Evolutionary conservation across 1,284 basidiomycete genomes (phyloP).

Genomic region (Rhodotorula sp.): DNA sequence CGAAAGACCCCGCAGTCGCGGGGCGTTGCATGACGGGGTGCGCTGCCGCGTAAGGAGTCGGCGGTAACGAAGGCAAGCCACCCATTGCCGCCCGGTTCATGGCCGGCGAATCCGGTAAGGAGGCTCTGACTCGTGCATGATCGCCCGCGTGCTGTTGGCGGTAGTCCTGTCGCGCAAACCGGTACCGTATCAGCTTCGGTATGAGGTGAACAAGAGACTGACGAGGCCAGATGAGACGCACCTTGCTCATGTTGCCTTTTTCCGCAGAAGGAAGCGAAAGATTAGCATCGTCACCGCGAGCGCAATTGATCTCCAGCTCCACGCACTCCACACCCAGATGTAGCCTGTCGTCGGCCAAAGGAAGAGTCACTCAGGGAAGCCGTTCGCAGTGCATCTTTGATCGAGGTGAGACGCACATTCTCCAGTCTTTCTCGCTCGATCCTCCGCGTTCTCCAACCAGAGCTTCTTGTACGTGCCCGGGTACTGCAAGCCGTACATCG

Average conservation of each 20-base stretch:
- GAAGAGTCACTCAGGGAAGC: too few species aligned
- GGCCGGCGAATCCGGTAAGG: background rate
- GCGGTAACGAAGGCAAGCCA: too few species aligned
- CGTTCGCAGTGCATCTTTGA: too few species aligned
- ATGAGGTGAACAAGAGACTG: background rate
- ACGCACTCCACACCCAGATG: slow-evolving; percentile 22
- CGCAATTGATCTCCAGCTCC: background rate
- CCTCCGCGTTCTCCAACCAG: slow-evolving; percentile 13
- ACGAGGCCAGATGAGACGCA: background rate
- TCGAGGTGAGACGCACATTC: background rate
- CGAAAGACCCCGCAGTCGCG: too few species aligned
- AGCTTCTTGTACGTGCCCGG: slow-evolving; percentile 1
- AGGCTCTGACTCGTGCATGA: background rate
- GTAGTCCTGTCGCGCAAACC: background rate
- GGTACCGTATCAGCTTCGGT: background rate
- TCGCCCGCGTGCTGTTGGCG: too few species aligned
- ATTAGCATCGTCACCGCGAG: background rate
- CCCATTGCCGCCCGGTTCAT: too few species aligned
- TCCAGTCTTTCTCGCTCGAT: background rate
- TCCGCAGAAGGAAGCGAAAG: background rate
- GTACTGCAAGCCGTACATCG: background rate
- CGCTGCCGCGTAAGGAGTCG: background rate
- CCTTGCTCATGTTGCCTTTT: slow-evolving; percentile 19
- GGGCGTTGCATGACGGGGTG: too few species aligned
- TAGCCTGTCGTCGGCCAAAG: background rate